Evolutionary conservation across 306 rosid genomes (phyloP), one percentile per base, ranked within the genome.

Genomic region (Mimosa pudica): DNA sequence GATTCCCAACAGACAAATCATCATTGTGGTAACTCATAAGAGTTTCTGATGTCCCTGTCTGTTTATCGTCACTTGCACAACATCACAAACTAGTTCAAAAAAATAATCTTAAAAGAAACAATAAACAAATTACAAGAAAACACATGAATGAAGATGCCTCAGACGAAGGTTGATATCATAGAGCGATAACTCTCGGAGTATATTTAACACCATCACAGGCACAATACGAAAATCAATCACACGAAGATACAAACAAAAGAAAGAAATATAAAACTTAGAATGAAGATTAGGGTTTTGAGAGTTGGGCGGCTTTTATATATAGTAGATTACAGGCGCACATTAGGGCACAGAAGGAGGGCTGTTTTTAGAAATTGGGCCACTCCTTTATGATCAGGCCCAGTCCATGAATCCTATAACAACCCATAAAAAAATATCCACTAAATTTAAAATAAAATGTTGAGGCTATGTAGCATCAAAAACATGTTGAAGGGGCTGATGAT

Each of bases 171-270:
- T 76, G 7, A 72, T 83, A 44, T 93, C 94, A 89, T 48, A 16
- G 97, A 88, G 97, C 87, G 63, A 46, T 18, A 30, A 85, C 83
- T 89, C 93, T 90, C 96, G 65, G 70, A 89, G 95, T 90, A 90
- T 84, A 92, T 89, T 90, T 88, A 92, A 79, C 75, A 3, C 92
- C 95, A 89, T 90, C 95, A 88, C 17, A 48, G 94, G 92, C 89
- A 82, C 82, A 17, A 9, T n/a, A 18, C 17, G 36, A 44, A 42
- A 68, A 44, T 42, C n/a, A n/a, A 69, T 45, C 54, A 20, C 0
- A 20, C 17, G 41, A 52, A 46, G 1, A 20, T 1, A 7, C 17
- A 13, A 14, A 24, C 0, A 24, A 24, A 24, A 10, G 1, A 54
- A 48, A 0, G 47, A 0, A 0, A n/a, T 3, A 24, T 24, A 24